A percentile compares a stretch with the other conserved stretches of the same genome.
Conservation (phyloP, 192 early-diverging fungal genomes). For the Funneliformis mosseae region DNA sequence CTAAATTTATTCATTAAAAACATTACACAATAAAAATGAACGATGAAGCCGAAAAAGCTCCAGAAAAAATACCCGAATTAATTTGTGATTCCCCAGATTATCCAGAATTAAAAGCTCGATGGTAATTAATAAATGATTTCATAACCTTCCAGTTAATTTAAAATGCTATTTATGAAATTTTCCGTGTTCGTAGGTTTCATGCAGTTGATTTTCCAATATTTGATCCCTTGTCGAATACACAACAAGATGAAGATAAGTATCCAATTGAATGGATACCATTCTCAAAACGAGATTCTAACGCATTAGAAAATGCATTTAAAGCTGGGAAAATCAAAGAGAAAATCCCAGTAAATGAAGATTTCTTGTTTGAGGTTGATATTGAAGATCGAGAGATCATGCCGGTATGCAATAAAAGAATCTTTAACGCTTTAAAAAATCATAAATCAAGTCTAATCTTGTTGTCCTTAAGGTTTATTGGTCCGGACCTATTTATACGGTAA, state of each 20-base stretch:
- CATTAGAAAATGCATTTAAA: constrained; percentile 57
- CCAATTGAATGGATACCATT: constrained; percentile 57
- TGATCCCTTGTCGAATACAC: constrained; percentile 9
- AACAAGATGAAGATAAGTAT: neutral
- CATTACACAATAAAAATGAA: too few species aligned
- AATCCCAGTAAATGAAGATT: constrained; percentile 75
- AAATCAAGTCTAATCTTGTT: neutral
- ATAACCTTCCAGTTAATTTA: neutral
- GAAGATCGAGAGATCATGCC: constrained; percentile 61
- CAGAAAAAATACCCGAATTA: neutral
- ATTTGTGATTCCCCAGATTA: neutral
- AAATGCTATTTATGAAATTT: neutral
- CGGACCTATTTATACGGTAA: constrained; percentile 77
- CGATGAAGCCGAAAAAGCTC: neutral
- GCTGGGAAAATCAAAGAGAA: constrained; percentile 38
- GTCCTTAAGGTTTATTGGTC: constrained; percentile 71
- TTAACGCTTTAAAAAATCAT: neutral
- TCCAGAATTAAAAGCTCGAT: neutral
- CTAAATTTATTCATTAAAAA: too few species aligned
- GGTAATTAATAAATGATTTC: neutral
- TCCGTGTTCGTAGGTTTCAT: constrained; percentile 20
- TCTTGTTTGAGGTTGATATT: constrained; percentile 80
- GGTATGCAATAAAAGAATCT: constrained; percentile 35
- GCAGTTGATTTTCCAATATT: constrained; percentile 27
- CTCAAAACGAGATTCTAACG: constrained; percentile 57